phyloP scores from a whole-genome alignment of 768 basidiomycete genomes.

The Lepiota brunneoincarnata region DNA sequence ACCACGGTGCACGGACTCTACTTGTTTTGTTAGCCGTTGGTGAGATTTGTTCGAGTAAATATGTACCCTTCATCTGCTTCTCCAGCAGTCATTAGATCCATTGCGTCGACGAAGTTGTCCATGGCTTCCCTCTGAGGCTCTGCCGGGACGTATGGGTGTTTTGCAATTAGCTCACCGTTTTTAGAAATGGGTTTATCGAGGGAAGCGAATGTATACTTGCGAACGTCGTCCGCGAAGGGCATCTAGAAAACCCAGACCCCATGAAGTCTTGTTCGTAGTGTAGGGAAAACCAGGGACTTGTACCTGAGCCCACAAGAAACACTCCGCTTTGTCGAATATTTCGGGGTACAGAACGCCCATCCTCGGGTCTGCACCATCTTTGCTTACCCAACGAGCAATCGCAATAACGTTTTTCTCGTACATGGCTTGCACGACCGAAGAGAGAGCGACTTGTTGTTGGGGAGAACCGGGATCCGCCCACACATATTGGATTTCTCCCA shows the following conservation, averaged over 20 bases:
- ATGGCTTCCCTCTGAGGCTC: constrained; percentile 76
- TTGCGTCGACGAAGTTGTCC: constrained; percentile 82
- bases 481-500: constrained; percentile 85
- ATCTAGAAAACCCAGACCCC: constrained; percentile 47
- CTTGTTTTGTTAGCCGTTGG: background rate
- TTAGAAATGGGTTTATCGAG: constrained; percentile 37
- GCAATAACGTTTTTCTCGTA: constrained; percentile 60
- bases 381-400: constrained; percentile 79
- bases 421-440: constrained; percentile 87
- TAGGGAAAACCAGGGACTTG: constrained; percentile 14
- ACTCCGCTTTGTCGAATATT: constrained; percentile 67
- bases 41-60: background rate
- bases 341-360: constrained; percentile 77
- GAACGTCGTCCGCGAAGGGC: constrained; percentile 94
- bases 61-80: constrained; percentile 77
- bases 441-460: constrained; percentile 79
- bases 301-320: constrained; percentile 83
- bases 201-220: constrained; percentile 84
- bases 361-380: constrained; percentile 74
- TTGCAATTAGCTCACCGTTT: constrained; percentile 35
- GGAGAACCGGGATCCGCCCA: constrained; percentile 71
- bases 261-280: background rate
- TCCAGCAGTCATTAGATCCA: constrained; percentile 81
- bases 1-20: constrained; percentile 72
- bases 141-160: constrained; percentile 84